Evolutionary conservation across 139 green algal species (phyloP).

Genomic region (Coccomyxa sp.): DNA sequence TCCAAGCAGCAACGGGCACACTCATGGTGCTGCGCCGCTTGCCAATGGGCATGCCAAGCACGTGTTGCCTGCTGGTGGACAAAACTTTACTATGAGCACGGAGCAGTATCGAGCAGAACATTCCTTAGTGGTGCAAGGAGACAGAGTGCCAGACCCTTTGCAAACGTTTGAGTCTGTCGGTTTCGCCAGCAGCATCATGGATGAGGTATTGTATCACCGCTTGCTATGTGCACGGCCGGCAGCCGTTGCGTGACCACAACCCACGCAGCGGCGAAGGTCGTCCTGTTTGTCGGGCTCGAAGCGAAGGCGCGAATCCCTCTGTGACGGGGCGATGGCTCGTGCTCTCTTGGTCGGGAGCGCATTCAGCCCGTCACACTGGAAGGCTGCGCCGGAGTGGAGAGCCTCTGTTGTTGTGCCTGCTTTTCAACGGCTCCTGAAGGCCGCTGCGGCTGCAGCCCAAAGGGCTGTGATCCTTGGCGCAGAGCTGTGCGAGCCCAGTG

Average conservation of each 20-base stretch:
- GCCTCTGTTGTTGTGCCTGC: neutral
- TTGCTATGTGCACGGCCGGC: neutral
- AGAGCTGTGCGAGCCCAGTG: neutral
- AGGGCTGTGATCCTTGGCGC: neutral
- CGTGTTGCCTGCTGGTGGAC: neutral
- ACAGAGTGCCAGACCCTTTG: conserved; percentile 50
- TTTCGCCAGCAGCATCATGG: conserved; percentile 69
- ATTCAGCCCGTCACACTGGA: neutral
- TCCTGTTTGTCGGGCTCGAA: neutral
- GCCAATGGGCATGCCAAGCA: neutral
- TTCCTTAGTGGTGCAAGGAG: conserved; percentile 53
- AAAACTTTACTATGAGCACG: conserved; percentile 17
- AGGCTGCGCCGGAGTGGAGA: neutral
- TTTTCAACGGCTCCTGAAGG: no score
- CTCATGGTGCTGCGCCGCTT: neutral
- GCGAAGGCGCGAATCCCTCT: conserved; percentile 1
- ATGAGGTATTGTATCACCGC: conserved; percentile 53
- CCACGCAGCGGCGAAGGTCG: neutral
- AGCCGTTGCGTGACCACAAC: neutral
- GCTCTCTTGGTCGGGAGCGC: neutral
- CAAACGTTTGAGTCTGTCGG: conserved; percentile 67
- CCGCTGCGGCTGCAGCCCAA: no score
- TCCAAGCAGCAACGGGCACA: neutral
- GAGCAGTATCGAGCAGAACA: conserved; percentile 50
- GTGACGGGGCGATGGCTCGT: neutral